phyloP scores from a whole-genome alignment of 2,329 filamentous ascomycete species.

The Amauroascus niger region DNA sequence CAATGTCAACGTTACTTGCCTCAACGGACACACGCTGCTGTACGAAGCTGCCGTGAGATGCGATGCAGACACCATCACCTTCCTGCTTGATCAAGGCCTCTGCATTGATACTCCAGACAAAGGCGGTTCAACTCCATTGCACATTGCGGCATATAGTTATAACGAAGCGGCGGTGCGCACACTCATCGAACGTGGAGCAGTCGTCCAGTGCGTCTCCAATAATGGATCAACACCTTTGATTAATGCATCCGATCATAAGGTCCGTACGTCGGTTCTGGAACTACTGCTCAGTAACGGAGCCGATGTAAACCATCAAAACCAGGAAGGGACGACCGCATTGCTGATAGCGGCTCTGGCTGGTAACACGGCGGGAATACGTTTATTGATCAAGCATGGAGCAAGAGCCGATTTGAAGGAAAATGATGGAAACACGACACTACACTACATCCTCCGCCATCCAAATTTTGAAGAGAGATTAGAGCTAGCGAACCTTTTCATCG shows the following conservation, averaged over 20 bases:
- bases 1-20: conserved; percentile 1
- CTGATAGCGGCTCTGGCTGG: background rate
- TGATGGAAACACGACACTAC: conserved; percentile 2
- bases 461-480: background rate
- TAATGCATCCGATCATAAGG: background rate
- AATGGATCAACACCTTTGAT: background rate
- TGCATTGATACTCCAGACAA: background rate
- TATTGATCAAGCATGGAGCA: conserved; percentile 9
- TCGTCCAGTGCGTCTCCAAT: background rate
- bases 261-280: background rate
- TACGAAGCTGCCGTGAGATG: background rate
- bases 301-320: background rate
- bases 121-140: background rate
- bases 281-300: conserved; percentile 5
- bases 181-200: conserved; percentile 5
- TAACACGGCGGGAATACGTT: background rate
- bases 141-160: background rate
- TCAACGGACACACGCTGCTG: background rate
- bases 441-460: background rate
- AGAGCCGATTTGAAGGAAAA: background rate
- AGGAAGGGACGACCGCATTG: background rate
- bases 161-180: background rate
- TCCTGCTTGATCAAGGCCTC: conserved; percentile 1
- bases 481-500: conserved; percentile 1
- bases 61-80: background rate